Evolutionary conservation across 306 rosid species (phyloP), one percentile per base, ranked within the genome.

Genomic region (Bauhinia variegata): DNA sequence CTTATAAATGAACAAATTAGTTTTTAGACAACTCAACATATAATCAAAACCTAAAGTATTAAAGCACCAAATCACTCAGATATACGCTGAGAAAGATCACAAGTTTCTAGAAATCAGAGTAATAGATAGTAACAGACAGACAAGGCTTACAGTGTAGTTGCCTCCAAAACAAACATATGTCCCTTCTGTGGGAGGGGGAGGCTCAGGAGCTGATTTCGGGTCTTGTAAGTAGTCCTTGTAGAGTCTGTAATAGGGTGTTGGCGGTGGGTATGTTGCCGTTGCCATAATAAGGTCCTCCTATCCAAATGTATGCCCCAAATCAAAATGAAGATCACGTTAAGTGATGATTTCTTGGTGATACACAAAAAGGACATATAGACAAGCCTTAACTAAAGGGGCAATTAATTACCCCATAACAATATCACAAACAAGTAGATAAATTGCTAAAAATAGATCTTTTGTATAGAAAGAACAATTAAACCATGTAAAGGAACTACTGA

Each of bases 181-280:
- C 50, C 98, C 98, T 70, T 89, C 88, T 19, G 87, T 78, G 0
- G 96, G 98, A 5, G 88, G 89, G 7, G 91, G 98, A 39, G 95
- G 98, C 64, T 82, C 86, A 0, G 88, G 96, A 52, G 95, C 95
- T 15, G 92, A 92, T 67, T 87, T 79, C 10, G 95, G 98, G 51
- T 89, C 84, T 59, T 86, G 86, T 44, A 60, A 67, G 83, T 84
- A 92, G 77, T 92, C 91, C 75, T 87, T 89, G 88, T 89, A 89
- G 70, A 92, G 95, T 71, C 81, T 86, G 71, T 92, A 92, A 74
- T 44, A 92, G 0, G 96, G 98, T 2, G 98, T 92, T 3, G 96
- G 98, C 31, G 98, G 96, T 0, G 96, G 98, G 70, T 85, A 92
- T 7, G 95, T 80, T 56, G 98, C 92, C 9, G 92, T 85, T 12